A percentile compares a stretch with the other conserved stretches of the same genome.
phyloP scores from a whole-genome alignment of 2,329 filamentous ascomycete species.

The Hypoxylon sp. region DNA sequence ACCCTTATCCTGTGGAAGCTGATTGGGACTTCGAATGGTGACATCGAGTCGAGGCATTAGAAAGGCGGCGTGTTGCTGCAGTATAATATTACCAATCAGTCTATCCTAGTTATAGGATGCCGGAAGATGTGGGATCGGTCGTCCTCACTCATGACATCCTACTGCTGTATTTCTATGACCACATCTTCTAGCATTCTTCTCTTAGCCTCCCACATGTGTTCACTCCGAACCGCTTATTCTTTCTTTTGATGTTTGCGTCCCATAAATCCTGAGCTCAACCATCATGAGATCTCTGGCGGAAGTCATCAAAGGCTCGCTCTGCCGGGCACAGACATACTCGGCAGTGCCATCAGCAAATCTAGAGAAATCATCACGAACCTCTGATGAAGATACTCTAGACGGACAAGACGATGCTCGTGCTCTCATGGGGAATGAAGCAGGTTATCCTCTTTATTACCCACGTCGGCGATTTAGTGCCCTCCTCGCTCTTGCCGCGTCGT shows the following conservation, averaged over 20 bases:
- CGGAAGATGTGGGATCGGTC: background rate
- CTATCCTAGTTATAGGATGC: background rate
- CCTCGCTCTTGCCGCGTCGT: background rate
- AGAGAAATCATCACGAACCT: slow-evolving; percentile 1
- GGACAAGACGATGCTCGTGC: background rate
- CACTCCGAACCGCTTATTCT: background rate
- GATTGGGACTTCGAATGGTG: background rate
- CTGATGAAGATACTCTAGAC: slow-evolving; percentile 1
- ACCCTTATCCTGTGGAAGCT: background rate
- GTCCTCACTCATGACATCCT: background rate
- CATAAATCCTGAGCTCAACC: background rate
- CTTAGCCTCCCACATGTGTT: background rate
- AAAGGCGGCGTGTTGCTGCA: background rate
- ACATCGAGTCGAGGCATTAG: background rate
- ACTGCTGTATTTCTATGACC: background rate
- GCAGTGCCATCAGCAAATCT: background rate
- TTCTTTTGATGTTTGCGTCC: background rate
- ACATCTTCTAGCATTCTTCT: background rate
- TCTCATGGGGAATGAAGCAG: slow-evolving; percentile 2
- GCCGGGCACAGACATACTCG: slow-evolving; percentile 2
- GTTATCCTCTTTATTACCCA: background rate
- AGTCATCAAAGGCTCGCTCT: background rate
- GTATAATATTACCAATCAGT: background rate
- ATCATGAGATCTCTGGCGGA: slow-evolving; percentile 2
- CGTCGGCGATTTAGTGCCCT: background rate